Evolutionary conservation across 1,284 basidiomycete genomes (phyloP).

Genomic region (Ustilago lituana): DNA sequence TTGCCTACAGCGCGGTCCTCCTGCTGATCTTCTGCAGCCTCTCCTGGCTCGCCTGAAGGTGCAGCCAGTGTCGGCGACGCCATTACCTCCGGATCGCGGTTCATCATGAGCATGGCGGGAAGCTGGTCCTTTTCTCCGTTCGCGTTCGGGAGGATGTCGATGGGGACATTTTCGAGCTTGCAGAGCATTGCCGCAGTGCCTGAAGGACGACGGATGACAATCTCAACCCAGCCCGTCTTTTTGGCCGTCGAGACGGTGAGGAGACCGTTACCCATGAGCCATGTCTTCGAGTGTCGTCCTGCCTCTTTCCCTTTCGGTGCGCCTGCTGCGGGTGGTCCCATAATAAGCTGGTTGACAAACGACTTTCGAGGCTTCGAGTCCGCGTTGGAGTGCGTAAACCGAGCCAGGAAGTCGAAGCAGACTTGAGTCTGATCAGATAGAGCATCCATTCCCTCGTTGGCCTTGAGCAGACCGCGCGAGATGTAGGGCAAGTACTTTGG

Average conservation of each 20-base stretch:
- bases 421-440: slow-evolving; percentile 93
- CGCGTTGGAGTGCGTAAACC: slow-evolving; percentile 92
- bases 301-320: slow-evolving; percentile 59
- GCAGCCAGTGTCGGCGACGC: slow-evolving; percentile 33
- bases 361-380: slow-evolving; percentile 88
- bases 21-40: not conserved
- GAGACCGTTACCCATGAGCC: slow-evolving; percentile 87
- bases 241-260: slow-evolving; percentile 82
- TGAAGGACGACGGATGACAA: slow-evolving; percentile 85
- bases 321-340: slow-evolving; percentile 62
- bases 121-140: slow-evolving; percentile 74
- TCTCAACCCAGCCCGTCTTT: slow-evolving; percentile 87
- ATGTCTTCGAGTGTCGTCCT: slow-evolving; percentile 73
- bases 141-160: slow-evolving; percentile 59
- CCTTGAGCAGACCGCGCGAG: slow-evolving; percentile 84
- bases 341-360: slow-evolving; percentile 76
- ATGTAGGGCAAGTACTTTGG: slow-evolving; percentile 86
- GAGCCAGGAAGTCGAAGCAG: slow-evolving; percentile 95
- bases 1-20: not conserved
- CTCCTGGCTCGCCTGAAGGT: slow-evolving; percentile 12
- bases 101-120: slow-evolving; percentile 78
- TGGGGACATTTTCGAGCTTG: slow-evolving; percentile 81
- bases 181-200: slow-evolving; percentile 86
- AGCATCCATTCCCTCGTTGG: slow-evolving; percentile 79
- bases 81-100: slow-evolving; percentile 70